Conservation (phyloP, 2,329 filamentous ascomycete species). For the Alternaria gansuensis region DNA sequence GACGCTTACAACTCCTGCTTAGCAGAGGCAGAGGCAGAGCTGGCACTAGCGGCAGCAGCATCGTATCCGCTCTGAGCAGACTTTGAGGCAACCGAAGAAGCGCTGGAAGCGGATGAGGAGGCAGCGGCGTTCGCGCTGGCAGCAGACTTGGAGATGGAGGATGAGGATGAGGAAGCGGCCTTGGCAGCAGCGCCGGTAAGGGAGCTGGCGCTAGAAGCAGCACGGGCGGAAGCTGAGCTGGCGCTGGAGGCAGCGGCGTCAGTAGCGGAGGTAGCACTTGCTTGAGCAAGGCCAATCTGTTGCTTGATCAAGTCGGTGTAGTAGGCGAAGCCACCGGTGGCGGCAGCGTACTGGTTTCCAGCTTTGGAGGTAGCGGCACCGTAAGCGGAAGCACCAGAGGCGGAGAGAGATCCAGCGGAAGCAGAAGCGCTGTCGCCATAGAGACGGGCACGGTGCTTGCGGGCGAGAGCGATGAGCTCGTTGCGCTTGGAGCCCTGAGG, state of each 20-base stretch:
- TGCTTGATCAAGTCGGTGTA: conserved; percentile 57
- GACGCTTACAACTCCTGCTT: conserved; percentile 58
- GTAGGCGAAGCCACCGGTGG: conserved; percentile 61
- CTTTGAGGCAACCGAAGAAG: conserved; percentile 47
- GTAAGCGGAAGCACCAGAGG: conserved; percentile 63
- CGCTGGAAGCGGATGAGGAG: conserved; percentile 46
- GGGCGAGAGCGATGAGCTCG: conserved; percentile 86
- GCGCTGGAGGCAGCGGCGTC: conserved; percentile 43
- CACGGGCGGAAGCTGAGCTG: conserved; percentile 27
- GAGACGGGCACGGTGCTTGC: conserved; percentile 81
- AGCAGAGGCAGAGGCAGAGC: conserved; percentile 41
- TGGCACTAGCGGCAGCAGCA: conserved; percentile 45
- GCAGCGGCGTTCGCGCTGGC: conserved; percentile 46
- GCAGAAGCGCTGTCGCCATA: conserved; percentile 68
- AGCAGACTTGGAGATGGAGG: conserved; percentile 45
- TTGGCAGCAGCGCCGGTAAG: conserved; percentile 34
- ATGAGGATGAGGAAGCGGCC: conserved; percentile 48
- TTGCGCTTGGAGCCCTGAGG: conserved; percentile 92
- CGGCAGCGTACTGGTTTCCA: conserved; percentile 48
- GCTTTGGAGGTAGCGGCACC: conserved; percentile 58
- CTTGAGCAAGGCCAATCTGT: conserved; percentile 58
- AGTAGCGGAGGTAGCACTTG: conserved; percentile 77
- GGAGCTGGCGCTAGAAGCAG: conserved; percentile 34
- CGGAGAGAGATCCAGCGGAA: conserved; percentile 46
- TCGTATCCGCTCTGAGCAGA: conserved; percentile 46